Conservation (phyloP, 805 yeast species). For the Diddensiella transvaalensis region DNA sequence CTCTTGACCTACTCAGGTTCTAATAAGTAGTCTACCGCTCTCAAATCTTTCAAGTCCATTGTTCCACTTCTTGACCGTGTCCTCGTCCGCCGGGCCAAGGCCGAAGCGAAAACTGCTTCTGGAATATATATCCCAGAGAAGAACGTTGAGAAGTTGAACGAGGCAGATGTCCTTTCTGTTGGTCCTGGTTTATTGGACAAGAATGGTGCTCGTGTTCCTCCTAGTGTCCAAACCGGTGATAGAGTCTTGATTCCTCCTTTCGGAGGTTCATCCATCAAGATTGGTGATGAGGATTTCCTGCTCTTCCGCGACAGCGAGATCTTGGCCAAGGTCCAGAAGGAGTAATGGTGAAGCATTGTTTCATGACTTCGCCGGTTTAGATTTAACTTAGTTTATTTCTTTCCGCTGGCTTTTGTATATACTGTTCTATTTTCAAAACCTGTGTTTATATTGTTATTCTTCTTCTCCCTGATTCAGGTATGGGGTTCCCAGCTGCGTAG, state of each 20-base stretch:
- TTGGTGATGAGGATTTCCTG: conserved; percentile 69
- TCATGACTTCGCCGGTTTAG: no score
- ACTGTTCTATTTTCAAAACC: background rate
- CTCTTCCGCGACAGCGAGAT: conserved; percentile 92
- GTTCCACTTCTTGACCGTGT: conserved; percentile 95
- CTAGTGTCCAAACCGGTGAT: conserved; percentile 85
- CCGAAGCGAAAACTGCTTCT: conserved; percentile 84
- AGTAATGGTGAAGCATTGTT: conserved; percentile 33
- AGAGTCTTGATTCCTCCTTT: conserved; percentile 89
- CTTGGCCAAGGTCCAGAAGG: conserved; percentile 78
- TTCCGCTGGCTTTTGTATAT: conserved; percentile 2
- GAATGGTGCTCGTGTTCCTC: conserved; percentile 67
- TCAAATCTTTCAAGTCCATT: conserved; percentile 81
- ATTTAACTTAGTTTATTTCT: background rate
- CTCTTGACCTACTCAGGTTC: no score
- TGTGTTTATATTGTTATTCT: conserved; percentile 1
- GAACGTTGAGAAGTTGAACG: conserved; percentile 89
- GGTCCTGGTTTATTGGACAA: conserved; percentile 88
- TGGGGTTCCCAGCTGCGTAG: conserved; percentile 32
- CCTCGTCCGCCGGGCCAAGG: conserved; percentile 90
- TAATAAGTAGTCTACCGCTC: conserved; percentile 34
- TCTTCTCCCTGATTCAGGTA: background rate
- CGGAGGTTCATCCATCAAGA: conserved; percentile 87
- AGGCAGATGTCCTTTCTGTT: conserved; percentile 87
- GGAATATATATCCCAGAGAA: conserved; percentile 95